Conservation (phyloP, 805 yeast genomes). For the Diddensiella santjacobensis region DNA sequence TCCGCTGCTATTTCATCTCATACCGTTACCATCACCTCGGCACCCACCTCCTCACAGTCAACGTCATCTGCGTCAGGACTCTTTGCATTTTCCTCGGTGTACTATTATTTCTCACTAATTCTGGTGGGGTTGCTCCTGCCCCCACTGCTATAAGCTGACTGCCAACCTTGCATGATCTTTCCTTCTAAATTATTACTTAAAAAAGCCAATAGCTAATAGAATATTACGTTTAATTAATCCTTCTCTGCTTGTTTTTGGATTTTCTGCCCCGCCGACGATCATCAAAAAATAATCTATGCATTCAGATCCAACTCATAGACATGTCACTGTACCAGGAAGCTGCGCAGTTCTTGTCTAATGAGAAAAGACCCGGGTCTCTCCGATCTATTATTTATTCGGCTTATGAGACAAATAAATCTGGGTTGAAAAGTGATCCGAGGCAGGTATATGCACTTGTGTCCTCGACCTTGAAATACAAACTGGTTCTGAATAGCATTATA, state of each 20-base stretch:
- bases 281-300: background rate
- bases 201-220: background rate
- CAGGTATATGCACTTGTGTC: slow-evolving; percentile 81
- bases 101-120: background rate
- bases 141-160: background rate
- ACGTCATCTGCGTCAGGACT: slow-evolving; percentile 2
- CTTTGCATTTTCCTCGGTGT: background rate
- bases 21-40: background rate
- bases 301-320: background rate
- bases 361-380: slow-evolving; percentile 50
- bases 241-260: no score
- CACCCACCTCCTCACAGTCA: slow-evolving; percentile 5
- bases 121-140: background rate
- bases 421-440: slow-evolving; percentile 65
- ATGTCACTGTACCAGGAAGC: slow-evolving; percentile 39
- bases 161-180: background rate
- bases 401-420: slow-evolving; percentile 33
- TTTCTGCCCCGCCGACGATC: no score
- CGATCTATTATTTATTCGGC: slow-evolving; percentile 51
- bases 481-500: slow-evolving; percentile 59
- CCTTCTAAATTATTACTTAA: background rate
- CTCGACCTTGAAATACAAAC: slow-evolving; percentile 70
- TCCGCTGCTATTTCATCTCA: background rate
- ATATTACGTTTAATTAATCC: no score
- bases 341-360: slow-evolving; percentile 38